These are phyloP conservation scores for Camellia sinensis DNA, from an alignment of 148 eudicot species.

Conservation along the genomic window DNA sequence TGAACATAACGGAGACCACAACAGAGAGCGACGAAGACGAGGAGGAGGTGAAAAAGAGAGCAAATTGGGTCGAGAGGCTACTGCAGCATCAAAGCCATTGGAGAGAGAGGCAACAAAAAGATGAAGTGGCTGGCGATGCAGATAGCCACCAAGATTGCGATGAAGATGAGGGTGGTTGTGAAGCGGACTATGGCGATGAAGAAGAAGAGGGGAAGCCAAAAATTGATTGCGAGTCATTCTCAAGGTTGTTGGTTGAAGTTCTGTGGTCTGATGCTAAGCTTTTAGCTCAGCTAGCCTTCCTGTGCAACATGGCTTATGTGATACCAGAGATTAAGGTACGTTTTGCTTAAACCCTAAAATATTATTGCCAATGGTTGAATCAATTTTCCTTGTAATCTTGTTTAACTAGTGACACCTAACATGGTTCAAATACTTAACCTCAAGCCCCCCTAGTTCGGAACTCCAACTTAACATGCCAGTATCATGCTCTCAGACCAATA, in stretches of 20 bases:
- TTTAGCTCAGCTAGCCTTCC: conserved; percentile 61
- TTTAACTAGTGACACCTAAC: too few relatives aligned
- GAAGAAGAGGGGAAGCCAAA: conserved; percentile 27
- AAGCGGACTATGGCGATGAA: conserved; percentile 44
- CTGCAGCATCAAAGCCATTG: conserved; percentile 50
- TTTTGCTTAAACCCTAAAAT: neutral
- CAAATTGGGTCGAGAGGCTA: conserved; percentile 60
- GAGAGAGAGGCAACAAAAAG: conserved; percentile 41
- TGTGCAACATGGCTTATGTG: conserved; percentile 72
- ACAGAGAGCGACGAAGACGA: conserved; percentile 18
- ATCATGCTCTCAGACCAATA: too few relatives aligned
- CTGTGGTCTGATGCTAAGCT: conserved; percentile 62
- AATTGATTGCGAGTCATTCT: conserved; percentile 43
- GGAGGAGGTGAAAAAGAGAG: conserved; percentile 32
- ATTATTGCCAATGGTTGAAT: neutral
- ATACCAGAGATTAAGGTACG: conserved; percentile 65
- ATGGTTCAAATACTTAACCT: too few relatives aligned
- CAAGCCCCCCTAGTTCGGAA: too few relatives aligned
- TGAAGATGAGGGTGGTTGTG: conserved; percentile 47
- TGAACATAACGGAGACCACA: neutral
- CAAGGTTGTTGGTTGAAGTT: conserved; percentile 42
- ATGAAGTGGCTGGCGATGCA: conserved; percentile 16
- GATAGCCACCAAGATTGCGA: conserved; percentile 25
- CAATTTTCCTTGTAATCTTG: too few relatives aligned
- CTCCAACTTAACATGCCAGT: too few relatives aligned